Percentiles rank a stretch among this genome's conserved stretches.
These are phyloP conservation scores for Diaporthe vaccinii DNA, from an alignment of 2,329 filamentous ascomycete species.

Conservation along the genomic window DNA sequence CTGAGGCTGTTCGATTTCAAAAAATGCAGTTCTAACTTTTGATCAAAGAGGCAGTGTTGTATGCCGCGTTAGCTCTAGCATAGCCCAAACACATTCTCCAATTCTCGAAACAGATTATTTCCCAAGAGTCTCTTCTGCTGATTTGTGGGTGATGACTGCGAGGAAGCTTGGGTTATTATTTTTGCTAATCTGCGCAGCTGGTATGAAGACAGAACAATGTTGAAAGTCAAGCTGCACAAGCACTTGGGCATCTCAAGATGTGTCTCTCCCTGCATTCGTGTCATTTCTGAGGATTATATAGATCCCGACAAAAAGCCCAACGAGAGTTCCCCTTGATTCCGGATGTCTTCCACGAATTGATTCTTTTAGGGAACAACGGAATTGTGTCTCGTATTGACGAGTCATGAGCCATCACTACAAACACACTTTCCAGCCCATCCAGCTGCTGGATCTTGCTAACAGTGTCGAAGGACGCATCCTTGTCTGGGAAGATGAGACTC, in stretches of 20 bases:
- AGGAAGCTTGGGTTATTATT: not conserved
- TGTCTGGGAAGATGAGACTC: conserved; percentile 7
- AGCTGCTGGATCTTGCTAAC: conserved; percentile 25
- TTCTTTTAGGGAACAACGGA: not conserved
- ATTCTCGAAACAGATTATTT: not conserved
- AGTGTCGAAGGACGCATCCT: conserved; percentile 20
- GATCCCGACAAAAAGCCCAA: conserved; percentile 24
- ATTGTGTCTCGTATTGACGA: conserved; percentile 4
- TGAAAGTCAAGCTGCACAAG: not conserved
- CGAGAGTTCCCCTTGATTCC: not conserved
- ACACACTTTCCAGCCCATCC: conserved; percentile 12
- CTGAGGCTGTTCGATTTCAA: not conserved
- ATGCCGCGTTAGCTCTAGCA: not conserved
- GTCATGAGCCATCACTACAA: conserved; percentile 27
- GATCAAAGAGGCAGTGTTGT: not conserved
- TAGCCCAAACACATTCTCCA: not conserved
- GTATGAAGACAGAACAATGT: not conserved
- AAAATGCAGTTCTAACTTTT: not conserved
- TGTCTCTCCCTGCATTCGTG: not conserved
- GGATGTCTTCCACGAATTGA: not conserved
- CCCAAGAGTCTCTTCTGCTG: not conserved
- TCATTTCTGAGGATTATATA: not conserved
- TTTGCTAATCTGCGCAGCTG: not conserved
- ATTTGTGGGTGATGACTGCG: not conserved
- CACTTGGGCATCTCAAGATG: not conserved